Base-by-base conservation (phyloP, 192 early-diverging fungal genomes). In the Umbelopsis vinacea region DNA sequence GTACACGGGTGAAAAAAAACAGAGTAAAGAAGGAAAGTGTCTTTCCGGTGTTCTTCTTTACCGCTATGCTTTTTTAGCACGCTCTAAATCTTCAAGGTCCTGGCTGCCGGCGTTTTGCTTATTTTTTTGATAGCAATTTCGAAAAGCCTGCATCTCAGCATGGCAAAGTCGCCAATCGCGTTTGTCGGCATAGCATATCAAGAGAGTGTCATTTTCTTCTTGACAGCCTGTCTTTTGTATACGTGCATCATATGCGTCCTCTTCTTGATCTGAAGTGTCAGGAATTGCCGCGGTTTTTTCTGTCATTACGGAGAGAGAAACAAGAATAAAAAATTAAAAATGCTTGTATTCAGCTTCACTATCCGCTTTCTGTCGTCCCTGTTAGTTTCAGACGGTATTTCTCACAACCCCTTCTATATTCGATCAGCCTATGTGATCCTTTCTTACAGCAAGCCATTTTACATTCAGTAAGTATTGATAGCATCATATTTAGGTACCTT, bases 121-220 rank as follows among this genome's bases (percentile, higher is more conserved):
- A 38, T 82, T 85, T 6, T 76, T 77, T 72, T 83, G 82, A 85
- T 88, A 95, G 71, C 96, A 98, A 15, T 88, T 80, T 38, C 85
- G 82, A 80, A 98, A 98, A 29, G 79, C 85, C n/a, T 76, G 37
- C 88, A 98, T 90, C 73, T 94, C 92, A 35, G 81, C 82, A 48
- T 83, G 74, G 75, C 96, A 98, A 47, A 85, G 78, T 46, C 96
- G 87, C 94, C 94, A 98, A 81, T 98, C 96, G 68, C 91, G 87
- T 17, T 86, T 93, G 54, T 95, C 92, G 22, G 86, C 87, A 77
- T 93, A 90, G 78, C 96, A 98, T 71, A 93, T 79, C 66, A 93
- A 91, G 46, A 98, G 83, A 2, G 73, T 81, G 66, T 94, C 92
- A 81, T 96, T 94, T 75, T 98, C 88, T 22, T 82, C 72, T 71